Conservation (phyloP, 176 grass and related monocot species). For the Zoysia japonica region DNA sequence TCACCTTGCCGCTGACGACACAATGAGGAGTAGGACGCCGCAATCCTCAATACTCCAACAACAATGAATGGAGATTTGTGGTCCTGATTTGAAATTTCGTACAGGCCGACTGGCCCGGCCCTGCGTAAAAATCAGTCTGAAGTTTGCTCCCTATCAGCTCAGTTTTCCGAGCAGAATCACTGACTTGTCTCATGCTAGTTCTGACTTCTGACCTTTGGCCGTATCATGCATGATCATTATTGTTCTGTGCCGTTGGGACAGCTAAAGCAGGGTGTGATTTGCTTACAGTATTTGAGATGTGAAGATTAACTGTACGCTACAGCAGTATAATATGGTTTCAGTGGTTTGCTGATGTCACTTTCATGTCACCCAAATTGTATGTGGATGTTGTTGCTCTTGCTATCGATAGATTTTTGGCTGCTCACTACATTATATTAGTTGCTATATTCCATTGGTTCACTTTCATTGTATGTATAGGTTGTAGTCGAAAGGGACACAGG, state of each 20-base stretch:
- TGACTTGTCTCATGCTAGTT: constrained; percentile 16
- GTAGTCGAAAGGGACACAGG: constrained; percentile 89
- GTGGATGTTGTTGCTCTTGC: constrained; percentile 31
- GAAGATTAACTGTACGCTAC: constrained; percentile 26
- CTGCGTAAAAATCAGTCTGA: constrained; percentile 8
- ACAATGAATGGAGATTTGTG: too few relatives aligned
- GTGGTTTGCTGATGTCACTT: constrained; percentile 37
- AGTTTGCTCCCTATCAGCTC: constrained; percentile 18
- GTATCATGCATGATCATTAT: constrained; percentile 26
- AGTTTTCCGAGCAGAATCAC: constrained; percentile 41
- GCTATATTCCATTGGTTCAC: constrained; percentile 46
- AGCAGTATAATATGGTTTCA: constrained; percentile 44
- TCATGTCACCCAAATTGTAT: constrained; percentile 29
- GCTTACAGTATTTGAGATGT: constrained; percentile 15
- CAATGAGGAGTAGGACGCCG: too few relatives aligned
- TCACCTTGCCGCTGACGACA: too few relatives aligned
- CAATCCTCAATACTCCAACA: too few relatives aligned
- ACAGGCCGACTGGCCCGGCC: too few relatives aligned
- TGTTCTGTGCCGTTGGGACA: constrained; percentile 19
- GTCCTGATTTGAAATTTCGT: too few relatives aligned
- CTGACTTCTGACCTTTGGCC: constrained; percentile 40
- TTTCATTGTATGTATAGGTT: constrained; percentile 74
- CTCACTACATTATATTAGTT: constrained; percentile 32
- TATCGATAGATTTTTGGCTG: constrained; percentile 26
- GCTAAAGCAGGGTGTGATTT: constrained; percentile 37